Evolutionary conservation across 139 green algal species (phyloP).

Genomic region (Pleodorina starrii): DNA sequence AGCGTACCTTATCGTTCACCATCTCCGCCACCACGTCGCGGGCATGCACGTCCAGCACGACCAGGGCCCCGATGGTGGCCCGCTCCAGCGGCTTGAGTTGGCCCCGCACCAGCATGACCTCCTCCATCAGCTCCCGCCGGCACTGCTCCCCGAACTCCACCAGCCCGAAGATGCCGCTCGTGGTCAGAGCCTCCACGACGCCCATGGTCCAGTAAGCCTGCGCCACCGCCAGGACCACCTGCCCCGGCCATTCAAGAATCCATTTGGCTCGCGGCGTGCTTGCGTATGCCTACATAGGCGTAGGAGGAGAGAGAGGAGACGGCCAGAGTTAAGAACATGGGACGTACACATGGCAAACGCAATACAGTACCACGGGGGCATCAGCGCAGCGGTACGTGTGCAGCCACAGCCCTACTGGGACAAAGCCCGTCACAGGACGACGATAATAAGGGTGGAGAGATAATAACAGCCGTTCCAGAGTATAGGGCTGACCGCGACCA

Average conservation of each 20-base stretch:
- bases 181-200: constrained; percentile 50
- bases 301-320: no score
- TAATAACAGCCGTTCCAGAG: no score
- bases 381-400: no score
- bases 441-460: no score
- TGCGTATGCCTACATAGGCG: constrained; percentile 59
- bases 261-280: constrained; percentile 57
- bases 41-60: constrained; percentile 79
- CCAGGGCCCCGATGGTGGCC: constrained; percentile 72
- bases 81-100: constrained; percentile 69
- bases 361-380: no score
- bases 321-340: no score
- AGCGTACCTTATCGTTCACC: constrained; percentile 63
- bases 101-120: constrained; percentile 74
- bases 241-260: constrained; percentile 70
- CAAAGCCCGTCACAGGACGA: no score
- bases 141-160: constrained; percentile 55
- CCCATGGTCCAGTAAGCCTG: constrained; percentile 68
- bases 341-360: no score
- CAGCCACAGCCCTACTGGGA: no score
- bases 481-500: no score
- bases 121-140: constrained; percentile 59
- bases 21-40: constrained; percentile 75
- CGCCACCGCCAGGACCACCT: constrained; percentile 66
- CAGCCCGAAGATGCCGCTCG: constrained; percentile 48